Conservation (phyloP, 2,329 filamentous ascomycete species). For the Colletotrichum sp. region DNA sequence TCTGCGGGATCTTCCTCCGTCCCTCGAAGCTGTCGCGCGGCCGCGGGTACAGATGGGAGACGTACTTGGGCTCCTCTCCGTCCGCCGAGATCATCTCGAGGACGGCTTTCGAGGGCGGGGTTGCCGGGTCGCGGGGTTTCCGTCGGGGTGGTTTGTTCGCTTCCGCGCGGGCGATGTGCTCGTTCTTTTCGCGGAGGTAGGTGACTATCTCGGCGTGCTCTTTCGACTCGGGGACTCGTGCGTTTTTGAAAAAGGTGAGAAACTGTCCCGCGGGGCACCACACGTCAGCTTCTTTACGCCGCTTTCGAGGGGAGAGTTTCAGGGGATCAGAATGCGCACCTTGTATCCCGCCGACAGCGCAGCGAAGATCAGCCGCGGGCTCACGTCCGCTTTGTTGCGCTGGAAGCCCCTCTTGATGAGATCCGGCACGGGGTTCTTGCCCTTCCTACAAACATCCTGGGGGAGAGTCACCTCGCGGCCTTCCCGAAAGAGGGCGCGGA, state of each 20-base stretch:
- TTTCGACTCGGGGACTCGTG: conserved; percentile 37
- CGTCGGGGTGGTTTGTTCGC: conserved; percentile 19
- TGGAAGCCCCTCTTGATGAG: conserved; percentile 67
- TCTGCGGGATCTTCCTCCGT: conserved; percentile 59
- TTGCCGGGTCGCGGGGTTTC: conserved; percentile 22
- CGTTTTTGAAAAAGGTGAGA: conserved; percentile 43
- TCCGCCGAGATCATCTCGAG: conserved; percentile 36
- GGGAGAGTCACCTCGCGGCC: conserved; percentile 58
- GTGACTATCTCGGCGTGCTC: conserved; percentile 45
- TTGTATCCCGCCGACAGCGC: conserved; percentile 73
- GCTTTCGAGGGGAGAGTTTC: not conserved
- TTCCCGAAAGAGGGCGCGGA: conserved; percentile 69
- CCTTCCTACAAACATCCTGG: conserved; percentile 39
- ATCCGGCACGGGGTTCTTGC: conserved; percentile 53
- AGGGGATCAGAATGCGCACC: conserved; percentile 35
- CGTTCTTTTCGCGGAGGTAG: conserved; percentile 38
- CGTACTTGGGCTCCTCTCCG: conserved; percentile 49
- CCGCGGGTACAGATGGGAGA: conserved; percentile 47
- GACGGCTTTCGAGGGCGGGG: conserved; percentile 28
- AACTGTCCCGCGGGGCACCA: conserved; percentile 30
- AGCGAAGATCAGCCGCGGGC: conserved; percentile 62
- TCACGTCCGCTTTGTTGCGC: conserved; percentile 61
- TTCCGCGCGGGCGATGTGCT: not conserved
- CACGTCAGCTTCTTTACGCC: not conserved
- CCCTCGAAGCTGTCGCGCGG: conserved; percentile 51